These are phyloP conservation scores for Leccinellum luteum DNA, from an alignment of 768 basidiomycete species.

Conservation along the genomic window DNA sequence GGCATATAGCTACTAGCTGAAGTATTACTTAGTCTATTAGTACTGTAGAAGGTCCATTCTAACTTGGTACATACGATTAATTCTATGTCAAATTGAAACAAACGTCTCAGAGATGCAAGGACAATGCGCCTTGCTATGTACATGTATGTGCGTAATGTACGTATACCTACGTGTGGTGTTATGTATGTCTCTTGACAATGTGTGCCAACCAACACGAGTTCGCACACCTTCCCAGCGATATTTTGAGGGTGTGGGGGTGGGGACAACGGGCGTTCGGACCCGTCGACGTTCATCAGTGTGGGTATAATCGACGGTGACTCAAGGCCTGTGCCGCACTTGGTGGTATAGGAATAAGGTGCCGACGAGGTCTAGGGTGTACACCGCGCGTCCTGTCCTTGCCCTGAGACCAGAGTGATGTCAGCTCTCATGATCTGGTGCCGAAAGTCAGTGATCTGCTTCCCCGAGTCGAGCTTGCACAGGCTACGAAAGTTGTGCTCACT, in stretches of 20 bases:
- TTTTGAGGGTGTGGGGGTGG: slow-evolving; percentile 4
- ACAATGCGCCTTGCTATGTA: no score
- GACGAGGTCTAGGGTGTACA: slow-evolving; percentile 72
- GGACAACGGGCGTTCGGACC: slow-evolving; percentile 9
- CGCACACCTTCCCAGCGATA: no score
- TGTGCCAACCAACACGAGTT: no score
- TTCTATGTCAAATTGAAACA: neutral
- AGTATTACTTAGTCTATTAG: neutral
- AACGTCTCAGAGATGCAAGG: no score
- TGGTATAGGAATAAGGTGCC: no score
- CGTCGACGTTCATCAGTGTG: slow-evolving; percentile 68
- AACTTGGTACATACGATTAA: neutral
- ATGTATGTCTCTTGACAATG: no score
- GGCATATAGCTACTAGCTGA: neutral
- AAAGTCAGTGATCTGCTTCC: slow-evolving; percentile 87
- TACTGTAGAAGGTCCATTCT: neutral
- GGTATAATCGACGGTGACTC: slow-evolving; percentile 73
- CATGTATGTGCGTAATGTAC: no score
- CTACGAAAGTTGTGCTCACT: slow-evolving; percentile 97
- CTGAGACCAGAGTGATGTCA: slow-evolving; percentile 48
- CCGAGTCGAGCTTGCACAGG: slow-evolving; percentile 88
- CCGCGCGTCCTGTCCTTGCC: slow-evolving; percentile 32
- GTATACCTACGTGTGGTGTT: no score
- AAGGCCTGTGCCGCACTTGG: slow-evolving; percentile 83
- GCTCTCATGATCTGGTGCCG: slow-evolving; percentile 65